A percentile compares a stretch with the other conserved stretches of the same genome.
phyloP scores from a whole-genome alignment of 805 yeast genomes.

The Kodamaea fukazawae region DNA sequence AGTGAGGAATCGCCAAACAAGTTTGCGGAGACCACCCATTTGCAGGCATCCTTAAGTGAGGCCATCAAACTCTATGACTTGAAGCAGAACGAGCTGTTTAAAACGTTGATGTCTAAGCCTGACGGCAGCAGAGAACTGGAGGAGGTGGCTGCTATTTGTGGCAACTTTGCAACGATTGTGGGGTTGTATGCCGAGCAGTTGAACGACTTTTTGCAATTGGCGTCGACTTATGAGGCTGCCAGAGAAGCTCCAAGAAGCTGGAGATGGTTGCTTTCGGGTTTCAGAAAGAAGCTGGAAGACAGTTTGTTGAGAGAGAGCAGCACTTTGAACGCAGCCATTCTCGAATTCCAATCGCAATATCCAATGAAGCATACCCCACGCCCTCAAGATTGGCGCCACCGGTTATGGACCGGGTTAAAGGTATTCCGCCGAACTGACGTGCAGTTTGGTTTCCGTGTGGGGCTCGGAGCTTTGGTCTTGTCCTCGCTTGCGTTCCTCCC shows the following conservation, averaged over 20 bases:
- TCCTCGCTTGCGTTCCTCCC: constrained; percentile 68
- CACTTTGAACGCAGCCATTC: constrained; percentile 35
- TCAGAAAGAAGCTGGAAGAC: background rate
- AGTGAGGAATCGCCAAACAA: constrained; percentile 22
- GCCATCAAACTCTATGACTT: constrained; percentile 56
- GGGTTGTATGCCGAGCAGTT: constrained; percentile 63
- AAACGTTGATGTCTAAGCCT: constrained; percentile 53
- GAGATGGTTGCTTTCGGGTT: constrained; percentile 41
- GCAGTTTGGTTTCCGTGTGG: constrained; percentile 77
- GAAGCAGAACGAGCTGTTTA: constrained; percentile 58
- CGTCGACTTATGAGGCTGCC: constrained; percentile 40
- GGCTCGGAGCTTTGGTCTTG: constrained; percentile 66
- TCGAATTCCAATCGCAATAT: constrained; percentile 28
- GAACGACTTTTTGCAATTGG: constrained; percentile 41
- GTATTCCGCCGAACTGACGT: constrained; percentile 62
- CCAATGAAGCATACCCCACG: constrained; percentile 6
- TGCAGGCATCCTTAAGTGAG: constrained; percentile 42
- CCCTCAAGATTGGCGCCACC: constrained; percentile 12
- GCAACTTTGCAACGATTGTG: constrained; percentile 67
- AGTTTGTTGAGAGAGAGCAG: constrained; percentile 9
- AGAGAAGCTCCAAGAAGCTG: constrained; percentile 33
- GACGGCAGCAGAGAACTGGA: constrained; percentile 49
- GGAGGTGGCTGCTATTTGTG: constrained; percentile 82
- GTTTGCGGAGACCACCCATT: constrained; percentile 43
- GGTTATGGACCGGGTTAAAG: constrained; percentile 50